Evolutionary conservation across 1,284 basidiomycete genomes (phyloP), one percentile per base, ranked within the genome.

Genomic region (Cryptococcus wingfieldii): DNA sequence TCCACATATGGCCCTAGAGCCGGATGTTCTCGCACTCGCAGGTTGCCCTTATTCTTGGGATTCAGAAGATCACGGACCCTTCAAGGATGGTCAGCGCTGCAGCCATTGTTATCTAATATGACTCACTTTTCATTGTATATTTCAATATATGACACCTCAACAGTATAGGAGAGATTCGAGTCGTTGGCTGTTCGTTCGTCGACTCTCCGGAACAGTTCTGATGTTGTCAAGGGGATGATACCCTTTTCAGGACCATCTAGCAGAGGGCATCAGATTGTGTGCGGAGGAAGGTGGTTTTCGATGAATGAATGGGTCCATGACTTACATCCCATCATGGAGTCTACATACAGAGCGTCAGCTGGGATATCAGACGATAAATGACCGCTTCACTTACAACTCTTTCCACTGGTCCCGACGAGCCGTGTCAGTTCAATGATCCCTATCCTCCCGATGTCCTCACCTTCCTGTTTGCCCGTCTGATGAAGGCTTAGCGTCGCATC

Each of bases 281-380:
- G 37, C 13, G 10, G 13, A 39, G 13, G 27, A 38, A 25, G 6
- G 9, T 23, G 23, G 23, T 2, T 27, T 37, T 19, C 9, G 28
- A 7, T 47, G 14, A 18, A 45, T 23, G 23, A 23, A 23, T 23
- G 23, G 23, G 23, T 23, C 23, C 1, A 47, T 38, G 55, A 85
- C 90, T 77, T 75, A 93, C 90, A 97, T 70, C 94, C 93, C 93
- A 96, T 96, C 93, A 97, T 97, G 81, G 92, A 93, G 66, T 72
- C 64, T 72, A 41, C 51, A 42, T 34, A 45, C 18, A 39, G 38
- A 25, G 19, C 44, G 60, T 71, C 55, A 71, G 70, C 59, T 18
- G 10, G 7, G 14, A 9, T 28, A 25, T 16, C 9, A 3, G 5
- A 6, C n/a, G 25, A 6, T n/a, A 45, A 31, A 18, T 7, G 23